Evolutionary conservation across 805 yeast genomes (phyloP).

Genomic region (Torulaspora microellipsoides): DNA sequence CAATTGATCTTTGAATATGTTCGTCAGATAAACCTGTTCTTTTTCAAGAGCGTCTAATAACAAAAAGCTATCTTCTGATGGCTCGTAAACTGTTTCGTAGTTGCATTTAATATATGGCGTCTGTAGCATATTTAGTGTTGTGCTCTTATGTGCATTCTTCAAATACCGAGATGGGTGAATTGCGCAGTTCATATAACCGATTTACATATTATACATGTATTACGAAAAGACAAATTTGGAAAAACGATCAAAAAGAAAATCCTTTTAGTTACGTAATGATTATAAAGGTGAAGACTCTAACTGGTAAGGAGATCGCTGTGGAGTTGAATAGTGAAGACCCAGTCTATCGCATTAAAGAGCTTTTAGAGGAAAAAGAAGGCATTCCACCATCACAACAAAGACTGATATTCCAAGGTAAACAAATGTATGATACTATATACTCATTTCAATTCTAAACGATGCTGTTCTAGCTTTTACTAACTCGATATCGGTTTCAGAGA

Average conservation of each 20-base stretch:
- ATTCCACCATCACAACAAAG: slow-evolving; percentile 96
- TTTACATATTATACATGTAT: too few relatives aligned
- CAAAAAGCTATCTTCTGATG: slow-evolving; percentile 88
- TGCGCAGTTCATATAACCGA: too few relatives aligned
- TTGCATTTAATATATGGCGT: slow-evolving; percentile 68
- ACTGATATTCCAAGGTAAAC: slow-evolving; percentile 84
- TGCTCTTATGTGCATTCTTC: not conserved
- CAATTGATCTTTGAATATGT: slow-evolving; percentile 24
- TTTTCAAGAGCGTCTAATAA: slow-evolving; percentile 75
- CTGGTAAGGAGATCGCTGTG: slow-evolving; percentile 36
- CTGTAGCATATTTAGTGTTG: slow-evolving; percentile 53
- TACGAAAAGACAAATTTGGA: too few relatives aligned
- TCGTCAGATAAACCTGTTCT: slow-evolving; percentile 39
- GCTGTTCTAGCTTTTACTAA: slow-evolving; percentile 7
- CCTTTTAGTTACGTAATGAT: slow-evolving; percentile 5
- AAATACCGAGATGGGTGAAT: too few relatives aligned
- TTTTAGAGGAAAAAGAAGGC: slow-evolving; percentile 93
- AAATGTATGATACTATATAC: slow-evolving; percentile 51
- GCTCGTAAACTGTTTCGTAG: slow-evolving; percentile 81
- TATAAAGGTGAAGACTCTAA: slow-evolving; percentile 31
- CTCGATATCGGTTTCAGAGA: slow-evolving; percentile 40
- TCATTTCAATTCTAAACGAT: not conserved
- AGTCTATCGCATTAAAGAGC: slow-evolving; percentile 75
- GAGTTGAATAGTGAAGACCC: slow-evolving; percentile 35
- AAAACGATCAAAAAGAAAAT: too few relatives aligned